Evolutionary conservation across 192 early-diverging fungal genomes (phyloP).

Genomic region (Gaertneriomyces sp.): DNA sequence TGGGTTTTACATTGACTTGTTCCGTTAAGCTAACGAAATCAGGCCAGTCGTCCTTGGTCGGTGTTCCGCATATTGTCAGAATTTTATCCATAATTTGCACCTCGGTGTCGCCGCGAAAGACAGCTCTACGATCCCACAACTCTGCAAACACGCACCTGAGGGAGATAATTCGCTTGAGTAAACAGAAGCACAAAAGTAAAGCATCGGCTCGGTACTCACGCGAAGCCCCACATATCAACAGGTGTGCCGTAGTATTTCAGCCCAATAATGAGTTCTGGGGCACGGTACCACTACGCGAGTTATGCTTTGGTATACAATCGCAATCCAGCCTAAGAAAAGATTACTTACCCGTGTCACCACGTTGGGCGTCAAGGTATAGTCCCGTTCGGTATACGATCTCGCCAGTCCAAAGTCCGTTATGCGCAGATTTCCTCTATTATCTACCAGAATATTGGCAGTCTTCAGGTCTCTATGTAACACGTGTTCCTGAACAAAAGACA

Average conservation of each 20-base stretch:
- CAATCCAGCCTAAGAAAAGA: no score
- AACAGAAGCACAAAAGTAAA: background rate
- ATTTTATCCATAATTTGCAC: constrained; percentile 81
- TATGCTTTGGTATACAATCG: constrained; percentile 21
- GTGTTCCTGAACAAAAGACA: constrained; percentile 33
- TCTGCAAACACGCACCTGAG: constrained; percentile 92
- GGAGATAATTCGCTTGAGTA: background rate
- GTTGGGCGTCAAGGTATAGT: constrained; percentile 70
- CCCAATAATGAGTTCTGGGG: constrained; percentile 90
- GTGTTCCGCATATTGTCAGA: constrained; percentile 88
- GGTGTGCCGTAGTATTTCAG: constrained; percentile 67
- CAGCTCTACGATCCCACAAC: constrained; percentile 77
- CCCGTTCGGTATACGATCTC: constrained; percentile 58
- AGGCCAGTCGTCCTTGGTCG: constrained; percentile 76
- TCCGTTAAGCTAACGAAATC: constrained; percentile 29
- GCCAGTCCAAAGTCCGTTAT: constrained; percentile 97
- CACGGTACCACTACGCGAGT: constrained; percentile 76
- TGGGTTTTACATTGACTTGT: constrained; percentile 3
- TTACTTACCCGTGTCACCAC: constrained; percentile 59
- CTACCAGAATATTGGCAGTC: constrained; percentile 86
- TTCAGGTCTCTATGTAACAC: constrained; percentile 67
- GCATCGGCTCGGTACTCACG: constrained; percentile 43
- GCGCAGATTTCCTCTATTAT: constrained; percentile 80
- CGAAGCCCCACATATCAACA: constrained; percentile 98
- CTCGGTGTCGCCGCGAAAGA: constrained; percentile 82